Conservation (phyloP, 495 filamentous ascomycete species). For the Antarctomyces pellizariae region DNA sequence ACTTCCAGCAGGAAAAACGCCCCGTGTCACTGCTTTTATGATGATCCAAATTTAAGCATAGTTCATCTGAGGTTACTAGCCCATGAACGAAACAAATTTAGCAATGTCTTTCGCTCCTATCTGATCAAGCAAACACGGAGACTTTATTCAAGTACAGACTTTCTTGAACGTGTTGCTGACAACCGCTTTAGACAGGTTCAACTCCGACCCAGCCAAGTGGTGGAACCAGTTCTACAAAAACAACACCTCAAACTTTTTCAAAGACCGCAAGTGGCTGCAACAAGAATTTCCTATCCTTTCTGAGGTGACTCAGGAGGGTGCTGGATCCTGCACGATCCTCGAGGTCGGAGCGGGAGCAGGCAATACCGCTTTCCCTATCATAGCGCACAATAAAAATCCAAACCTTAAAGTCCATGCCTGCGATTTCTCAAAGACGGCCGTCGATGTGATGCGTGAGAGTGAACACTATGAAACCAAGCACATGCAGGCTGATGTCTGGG, state of each 20-base stretch:
- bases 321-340: conserved; percentile 39
- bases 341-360: conserved; percentile 92
- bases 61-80: conserved; percentile 29
- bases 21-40: no score
- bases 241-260: conserved; percentile 93
- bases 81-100: conserved; percentile 26
- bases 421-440: conserved; percentile 79
- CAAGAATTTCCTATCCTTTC: conserved; percentile 82
- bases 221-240: conserved; percentile 95
- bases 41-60: conserved; percentile 35
- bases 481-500: conserved; percentile 82
- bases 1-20: no score
- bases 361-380: conserved; percentile 82
- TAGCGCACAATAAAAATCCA: conserved; percentile 58
- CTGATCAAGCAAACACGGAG: conserved; percentile 17
- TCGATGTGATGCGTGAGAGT: conserved; percentile 64
- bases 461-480: conserved; percentile 32
- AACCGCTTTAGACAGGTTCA: conserved; percentile 48
- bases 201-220: conserved; percentile 72
- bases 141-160: conserved; percentile 3
- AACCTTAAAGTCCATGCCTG: conserved; percentile 65
- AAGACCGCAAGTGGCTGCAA: conserved; percentile 85
- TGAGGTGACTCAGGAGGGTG: conserved; percentile 36
- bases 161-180: conserved; percentile 4
- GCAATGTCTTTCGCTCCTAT: conserved; percentile 42